Conservation (phyloP, 495 filamentous ascomycete species). For the Penicillium longicatenatum region DNA sequence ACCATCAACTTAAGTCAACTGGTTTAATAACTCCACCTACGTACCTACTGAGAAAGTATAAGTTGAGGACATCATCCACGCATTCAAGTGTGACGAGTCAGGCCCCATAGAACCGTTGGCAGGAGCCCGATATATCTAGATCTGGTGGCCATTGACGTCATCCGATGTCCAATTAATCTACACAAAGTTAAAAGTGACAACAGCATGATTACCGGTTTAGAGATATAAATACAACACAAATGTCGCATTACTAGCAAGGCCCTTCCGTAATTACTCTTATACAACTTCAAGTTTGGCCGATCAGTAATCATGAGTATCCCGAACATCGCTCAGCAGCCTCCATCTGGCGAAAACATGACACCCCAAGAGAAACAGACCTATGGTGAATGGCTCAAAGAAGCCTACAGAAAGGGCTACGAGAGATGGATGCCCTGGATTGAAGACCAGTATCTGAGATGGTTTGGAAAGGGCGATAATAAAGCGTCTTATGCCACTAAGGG, state of each 20-base stretch:
- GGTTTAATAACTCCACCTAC: too few species aligned
- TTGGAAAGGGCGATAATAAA: constrained; percentile 71
- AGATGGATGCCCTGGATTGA: constrained; percentile 77
- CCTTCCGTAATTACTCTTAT: too few species aligned
- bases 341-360: neutral
- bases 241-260: neutral
- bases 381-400: constrained; percentile 55
- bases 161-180: constrained; percentile 11
- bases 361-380: constrained; percentile 35
- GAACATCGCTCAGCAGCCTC: neutral
- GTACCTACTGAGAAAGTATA: too few species aligned
- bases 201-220: constrained; percentile 4
- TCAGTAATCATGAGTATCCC: constrained; percentile 6
- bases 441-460: constrained; percentile 67
- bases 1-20: too few species aligned
- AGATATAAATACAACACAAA: neutral
- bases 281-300: neutral
- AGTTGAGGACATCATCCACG: too few species aligned
- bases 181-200: constrained; percentile 13
- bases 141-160: constrained; percentile 12
- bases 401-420: constrained; percentile 67
- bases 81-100: too few species aligned
- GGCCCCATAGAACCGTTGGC: too few species aligned
- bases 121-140: too few species aligned
- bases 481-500: constrained; percentile 64